These are phyloP conservation scores for Austroboletus eburneus DNA, from an alignment of 768 basidiomycete genomes.

Conservation along the genomic window DNA sequence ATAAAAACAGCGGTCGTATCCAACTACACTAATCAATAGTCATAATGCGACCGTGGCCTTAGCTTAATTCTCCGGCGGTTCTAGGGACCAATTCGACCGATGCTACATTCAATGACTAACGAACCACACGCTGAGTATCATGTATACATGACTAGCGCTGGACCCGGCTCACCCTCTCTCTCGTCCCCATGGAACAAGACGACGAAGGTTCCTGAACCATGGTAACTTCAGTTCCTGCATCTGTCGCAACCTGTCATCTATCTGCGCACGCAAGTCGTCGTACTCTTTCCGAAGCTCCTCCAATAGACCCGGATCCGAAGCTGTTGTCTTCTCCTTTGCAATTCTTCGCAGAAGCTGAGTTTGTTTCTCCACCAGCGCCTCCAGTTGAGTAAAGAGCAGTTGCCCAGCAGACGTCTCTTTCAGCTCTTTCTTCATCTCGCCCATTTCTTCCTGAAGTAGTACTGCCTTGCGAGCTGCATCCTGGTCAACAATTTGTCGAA, in stretches of 20 bases:
- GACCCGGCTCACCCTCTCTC: not conserved
- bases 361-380: conserved; percentile 8
- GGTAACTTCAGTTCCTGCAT: conserved; percentile 12
- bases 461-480: not conserved
- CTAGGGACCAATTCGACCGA: too few relatives aligned
- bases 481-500: conserved; percentile 3
- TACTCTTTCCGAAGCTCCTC: conserved; percentile 9
- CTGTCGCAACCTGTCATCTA: conserved; percentile 7
- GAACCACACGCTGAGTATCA: too few relatives aligned
- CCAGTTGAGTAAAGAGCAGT: conserved; percentile 7
- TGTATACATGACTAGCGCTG: too few relatives aligned
- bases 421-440: conserved; percentile 1
- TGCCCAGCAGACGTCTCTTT: conserved; percentile 9
- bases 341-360: conserved; percentile 4
- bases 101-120: too few relatives aligned
- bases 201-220: not conserved
- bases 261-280: not conserved
- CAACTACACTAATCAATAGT: too few relatives aligned
- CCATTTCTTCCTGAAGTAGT: conserved; percentile 10
- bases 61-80: too few relatives aligned
- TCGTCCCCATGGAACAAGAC: not conserved
- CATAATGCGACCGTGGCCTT: too few relatives aligned
- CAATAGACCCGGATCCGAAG: not conserved
- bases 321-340: conserved; percentile 4
- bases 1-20: too few relatives aligned